Percentiles rank a stretch among this genome's conserved stretches.
Evolutionary conservation across 2,329 filamentous ascomycete genomes (phyloP).

Genomic region (Microthyrium microscopicum): DNA sequence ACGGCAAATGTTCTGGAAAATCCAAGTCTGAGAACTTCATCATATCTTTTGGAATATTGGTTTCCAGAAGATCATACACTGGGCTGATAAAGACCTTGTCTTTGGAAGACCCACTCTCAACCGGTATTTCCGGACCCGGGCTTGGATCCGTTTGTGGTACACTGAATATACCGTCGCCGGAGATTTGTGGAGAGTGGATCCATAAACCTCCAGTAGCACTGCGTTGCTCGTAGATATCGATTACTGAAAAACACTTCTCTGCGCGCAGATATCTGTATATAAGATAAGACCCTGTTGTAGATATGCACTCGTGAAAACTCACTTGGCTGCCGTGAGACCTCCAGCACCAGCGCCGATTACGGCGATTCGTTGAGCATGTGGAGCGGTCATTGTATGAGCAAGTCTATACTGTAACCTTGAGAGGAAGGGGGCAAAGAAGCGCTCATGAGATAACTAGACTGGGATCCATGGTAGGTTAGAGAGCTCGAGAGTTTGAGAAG

Average conservation of each 20-base stretch:
- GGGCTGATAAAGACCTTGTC: conserved; percentile 59
- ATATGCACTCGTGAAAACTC: conserved; percentile 7
- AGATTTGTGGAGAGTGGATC: conserved; percentile 49
- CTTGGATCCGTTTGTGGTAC: conserved; percentile 53
- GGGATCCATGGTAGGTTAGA: too few species aligned
- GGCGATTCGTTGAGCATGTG: conserved; percentile 44
- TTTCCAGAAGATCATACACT: conserved; percentile 67
- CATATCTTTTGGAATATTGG: conserved; percentile 67
- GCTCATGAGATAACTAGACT: too few species aligned
- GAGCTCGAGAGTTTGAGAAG: too few species aligned
- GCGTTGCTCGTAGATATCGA: conserved; percentile 73
- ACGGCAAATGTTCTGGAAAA: conserved; percentile 46
- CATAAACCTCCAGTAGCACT: conserved; percentile 64
- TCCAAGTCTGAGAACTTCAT: conserved; percentile 64
- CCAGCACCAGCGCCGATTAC: conserved; percentile 71
- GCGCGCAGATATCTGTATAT: conserved; percentile 47
- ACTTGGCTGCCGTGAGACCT: conserved; percentile 63
- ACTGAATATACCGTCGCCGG: conserved; percentile 27
- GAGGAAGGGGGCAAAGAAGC: too few species aligned
- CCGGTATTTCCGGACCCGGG: conserved; percentile 45
- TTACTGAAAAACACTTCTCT: conserved; percentile 50
- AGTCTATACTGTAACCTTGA: too few species aligned
- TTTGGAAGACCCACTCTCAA: conserved; percentile 15
- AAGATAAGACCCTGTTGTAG: conserved; percentile 3
- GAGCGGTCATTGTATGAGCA: conserved; percentile 15